A percentile compares a stretch with the other conserved stretches of the same genome.
These are phyloP conservation scores for Acanthamoeba rhysodes DNA, from an alignment of 208 protist species.

Conservation along the genomic window DNA sequence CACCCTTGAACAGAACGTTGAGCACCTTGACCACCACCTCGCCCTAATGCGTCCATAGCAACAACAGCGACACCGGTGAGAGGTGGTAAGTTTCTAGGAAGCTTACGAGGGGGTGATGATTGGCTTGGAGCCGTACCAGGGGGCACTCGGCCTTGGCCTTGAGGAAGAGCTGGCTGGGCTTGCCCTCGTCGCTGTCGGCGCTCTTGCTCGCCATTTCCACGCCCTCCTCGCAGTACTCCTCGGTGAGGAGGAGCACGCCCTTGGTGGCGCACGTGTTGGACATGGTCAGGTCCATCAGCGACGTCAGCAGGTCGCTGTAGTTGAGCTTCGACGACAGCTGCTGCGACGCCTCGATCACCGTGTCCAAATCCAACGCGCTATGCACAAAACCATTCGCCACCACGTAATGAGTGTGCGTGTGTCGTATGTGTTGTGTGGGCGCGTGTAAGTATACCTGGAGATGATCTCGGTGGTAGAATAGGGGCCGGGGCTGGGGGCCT, in stretches of 20 bases:
- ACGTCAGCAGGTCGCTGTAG: conserved; percentile 41
- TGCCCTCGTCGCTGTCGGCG: background rate
- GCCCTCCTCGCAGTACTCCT: conserved; percentile 14
- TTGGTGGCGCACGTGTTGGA: conserved; percentile 42
- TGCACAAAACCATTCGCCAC: background rate
- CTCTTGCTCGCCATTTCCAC: background rate
- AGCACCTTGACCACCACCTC: conserved; percentile 33
- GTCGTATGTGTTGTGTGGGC: background rate
- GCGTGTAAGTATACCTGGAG: background rate
- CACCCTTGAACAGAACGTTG: conserved; percentile 7
- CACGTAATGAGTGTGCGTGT: background rate
- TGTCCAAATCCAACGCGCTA: conserved; percentile 58
- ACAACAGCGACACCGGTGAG: too few species aligned
- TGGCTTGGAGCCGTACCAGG: background rate
- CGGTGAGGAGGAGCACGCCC: conserved; percentile 23
- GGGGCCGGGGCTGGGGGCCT: background rate
- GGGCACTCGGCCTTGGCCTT: background rate
- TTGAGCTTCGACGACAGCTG: conserved; percentile 67
- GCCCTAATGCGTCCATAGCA: background rate
- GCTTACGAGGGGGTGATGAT: too few species aligned
- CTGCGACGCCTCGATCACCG: conserved; percentile 35
- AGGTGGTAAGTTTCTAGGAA: too few species aligned
- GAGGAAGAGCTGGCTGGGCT: background rate
- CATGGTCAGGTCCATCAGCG: conserved; percentile 51
- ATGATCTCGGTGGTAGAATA: conserved; percentile 29